phyloP scores from a whole-genome alignment of 371 early-diverging fungal species.

The Mucor sp. region DNA sequence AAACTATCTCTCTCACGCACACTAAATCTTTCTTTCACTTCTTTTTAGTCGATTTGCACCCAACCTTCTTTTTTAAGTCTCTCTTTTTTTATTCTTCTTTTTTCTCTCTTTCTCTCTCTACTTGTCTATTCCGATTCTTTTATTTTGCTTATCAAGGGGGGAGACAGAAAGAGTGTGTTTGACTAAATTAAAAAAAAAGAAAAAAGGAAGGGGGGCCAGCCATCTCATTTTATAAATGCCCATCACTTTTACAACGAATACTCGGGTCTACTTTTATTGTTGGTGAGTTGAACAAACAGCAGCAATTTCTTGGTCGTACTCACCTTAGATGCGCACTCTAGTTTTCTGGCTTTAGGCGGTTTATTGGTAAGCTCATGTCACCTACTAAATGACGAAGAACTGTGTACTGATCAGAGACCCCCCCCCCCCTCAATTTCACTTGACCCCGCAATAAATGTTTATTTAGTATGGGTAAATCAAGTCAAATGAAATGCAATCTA shows the following conservation, averaged over 20 bases:
- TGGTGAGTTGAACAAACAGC: constrained; percentile 3
- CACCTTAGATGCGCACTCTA: background rate
- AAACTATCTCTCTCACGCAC: background rate
- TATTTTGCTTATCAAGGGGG: background rate
- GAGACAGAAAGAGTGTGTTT: background rate
- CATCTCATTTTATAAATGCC: constrained; percentile 8
- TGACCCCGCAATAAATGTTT: background rate
- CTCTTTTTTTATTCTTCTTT: background rate
- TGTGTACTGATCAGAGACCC: background rate
- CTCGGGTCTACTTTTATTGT: constrained; percentile 26
- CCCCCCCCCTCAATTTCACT: background rate
- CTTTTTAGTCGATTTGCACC: background rate
- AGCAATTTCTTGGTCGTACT: background rate
- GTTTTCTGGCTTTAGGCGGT: constrained; percentile 31
- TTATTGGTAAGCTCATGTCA: constrained; percentile 18
- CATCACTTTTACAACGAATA: constrained; percentile 13
- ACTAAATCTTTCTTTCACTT: constrained; percentile 5
- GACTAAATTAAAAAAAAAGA: background rate
- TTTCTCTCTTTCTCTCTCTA: background rate
- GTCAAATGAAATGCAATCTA: background rate
- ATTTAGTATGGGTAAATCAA: constrained; percentile 33
- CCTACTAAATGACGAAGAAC: too few relatives aligned
- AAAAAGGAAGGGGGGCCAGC: background rate
- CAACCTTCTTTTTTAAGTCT: background rate
- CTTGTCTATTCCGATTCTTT: background rate